Percentiles rank a stretch among this genome's conserved stretches.
Conservation (phyloP, 345 rosid genomes). For the Dipteronia sinensis region DNA sequence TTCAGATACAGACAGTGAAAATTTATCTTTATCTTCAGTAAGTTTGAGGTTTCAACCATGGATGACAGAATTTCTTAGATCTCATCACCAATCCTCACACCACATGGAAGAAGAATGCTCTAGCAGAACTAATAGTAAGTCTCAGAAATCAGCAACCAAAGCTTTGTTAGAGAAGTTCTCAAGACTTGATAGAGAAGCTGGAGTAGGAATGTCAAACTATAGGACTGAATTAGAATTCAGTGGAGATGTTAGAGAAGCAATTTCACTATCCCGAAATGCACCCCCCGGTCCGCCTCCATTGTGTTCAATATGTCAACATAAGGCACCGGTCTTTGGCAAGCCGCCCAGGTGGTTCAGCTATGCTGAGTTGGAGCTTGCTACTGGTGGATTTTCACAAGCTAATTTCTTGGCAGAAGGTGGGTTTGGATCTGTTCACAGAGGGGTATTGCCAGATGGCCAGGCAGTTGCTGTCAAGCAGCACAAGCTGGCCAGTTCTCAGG, state of each 20-base stretch:
- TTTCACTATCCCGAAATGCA: conserved; percentile 76
- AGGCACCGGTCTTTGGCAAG: conserved; percentile 95
- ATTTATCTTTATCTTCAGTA: conserved; percentile 65
- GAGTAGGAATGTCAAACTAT: conserved; percentile 48
- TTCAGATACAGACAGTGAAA: conserved; percentile 85
- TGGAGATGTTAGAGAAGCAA: conserved; percentile 83
- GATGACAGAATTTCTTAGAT: conserved; percentile 63
- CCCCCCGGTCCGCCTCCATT: conserved; percentile 96
- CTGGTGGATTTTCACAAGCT: conserved; percentile 95
- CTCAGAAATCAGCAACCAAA: conserved; percentile 54
- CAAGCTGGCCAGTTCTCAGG: conserved; percentile 97
- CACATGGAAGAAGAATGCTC: conserved; percentile 56
- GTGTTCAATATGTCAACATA: conserved; percentile 97
- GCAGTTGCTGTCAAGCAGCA: conserved; percentile 99
- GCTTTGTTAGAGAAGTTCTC: conserved; percentile 68
- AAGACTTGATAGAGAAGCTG: conserved; percentile 61
- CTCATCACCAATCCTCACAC: conserved; percentile 52
- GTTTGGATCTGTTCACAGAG: conserved; percentile 98
- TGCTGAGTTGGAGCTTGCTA: conserved; percentile 95
- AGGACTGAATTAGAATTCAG: conserved; percentile 62
- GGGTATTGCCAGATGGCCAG: conserved; percentile 95
- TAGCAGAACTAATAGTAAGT: conserved; percentile 41
- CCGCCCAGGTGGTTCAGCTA: conserved; percentile 96
- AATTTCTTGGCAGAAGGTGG: conserved; percentile 99
- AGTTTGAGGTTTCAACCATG: conserved; percentile 91